These are phyloP conservation scores for Trametes sanguinea DNA, from an alignment of 768 basidiomycete genomes.

Conservation along the genomic window DNA sequence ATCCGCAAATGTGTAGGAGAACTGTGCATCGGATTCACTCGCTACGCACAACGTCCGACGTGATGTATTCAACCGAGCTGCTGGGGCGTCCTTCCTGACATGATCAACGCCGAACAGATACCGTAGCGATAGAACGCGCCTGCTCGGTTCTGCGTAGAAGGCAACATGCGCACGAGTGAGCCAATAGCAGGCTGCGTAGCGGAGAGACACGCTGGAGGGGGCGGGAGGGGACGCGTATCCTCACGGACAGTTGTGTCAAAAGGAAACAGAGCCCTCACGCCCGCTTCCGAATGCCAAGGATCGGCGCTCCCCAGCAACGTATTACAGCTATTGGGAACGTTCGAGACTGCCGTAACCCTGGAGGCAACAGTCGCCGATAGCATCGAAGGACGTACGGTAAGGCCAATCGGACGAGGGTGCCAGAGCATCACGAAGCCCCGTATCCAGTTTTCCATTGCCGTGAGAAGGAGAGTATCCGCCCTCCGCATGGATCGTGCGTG, in stretches of 20 bases:
- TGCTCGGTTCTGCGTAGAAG: neutral
- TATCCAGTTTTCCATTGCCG: conserved; percentile 16
- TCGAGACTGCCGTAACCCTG: conserved; percentile 16
- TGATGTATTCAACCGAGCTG: neutral
- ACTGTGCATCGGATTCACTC: neutral
- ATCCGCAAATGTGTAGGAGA: neutral
- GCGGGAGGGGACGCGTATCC: neutral
- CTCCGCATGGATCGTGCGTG: conserved; percentile 10
- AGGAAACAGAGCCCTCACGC: neutral
- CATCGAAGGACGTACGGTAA: conserved; percentile 6
- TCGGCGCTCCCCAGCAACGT: conserved; percentile 10
- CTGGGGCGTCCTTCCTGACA: neutral
- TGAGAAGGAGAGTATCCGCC: conserved; percentile 11
- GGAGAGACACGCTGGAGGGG: neutral
- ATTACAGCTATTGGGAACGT: neutral
- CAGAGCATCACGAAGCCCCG: conserved; percentile 20
- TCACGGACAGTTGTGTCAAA: neutral
- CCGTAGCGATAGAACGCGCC: neutral
- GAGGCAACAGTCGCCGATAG: conserved; percentile 11
- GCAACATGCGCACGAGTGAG: neutral
- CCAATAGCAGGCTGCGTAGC: neutral
- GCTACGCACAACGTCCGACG: conserved; percentile 9
- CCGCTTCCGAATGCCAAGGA: conserved; percentile 8
- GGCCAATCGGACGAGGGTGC: conserved; percentile 25
- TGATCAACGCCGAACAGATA: neutral